phyloP scores from a whole-genome alignment of 2,329 filamentous ascomycete genomes.

The Calonectria hongkongensis region DNA sequence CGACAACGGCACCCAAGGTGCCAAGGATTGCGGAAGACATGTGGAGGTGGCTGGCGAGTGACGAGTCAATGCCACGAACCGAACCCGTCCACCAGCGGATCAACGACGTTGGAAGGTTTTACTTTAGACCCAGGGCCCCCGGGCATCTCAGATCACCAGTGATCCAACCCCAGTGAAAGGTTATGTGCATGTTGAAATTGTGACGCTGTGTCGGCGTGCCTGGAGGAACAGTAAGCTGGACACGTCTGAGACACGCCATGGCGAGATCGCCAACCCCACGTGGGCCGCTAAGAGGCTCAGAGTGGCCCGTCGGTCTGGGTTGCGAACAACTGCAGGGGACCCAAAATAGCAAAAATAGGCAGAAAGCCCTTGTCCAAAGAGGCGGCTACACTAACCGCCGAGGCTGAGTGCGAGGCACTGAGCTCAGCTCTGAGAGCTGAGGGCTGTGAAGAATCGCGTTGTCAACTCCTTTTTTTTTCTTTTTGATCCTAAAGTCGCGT shows the following conservation, averaged over 20 bases:
- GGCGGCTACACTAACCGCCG: neutral
- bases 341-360: constrained; percentile 14
- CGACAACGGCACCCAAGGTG: constrained; percentile 10
- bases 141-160: neutral
- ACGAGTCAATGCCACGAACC: neutral
- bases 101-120: constrained; percentile 12
- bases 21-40: constrained; percentile 29
- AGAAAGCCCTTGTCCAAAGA: neutral
- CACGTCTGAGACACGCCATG: neutral
- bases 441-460: neutral
- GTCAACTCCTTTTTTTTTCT: neutral
- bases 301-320: constrained; percentile 3
- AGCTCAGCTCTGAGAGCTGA: neutral
- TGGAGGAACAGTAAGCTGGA: neutral
- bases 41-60: neutral
- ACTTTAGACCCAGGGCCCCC: constrained; percentile 1
- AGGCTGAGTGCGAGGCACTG: neutral
- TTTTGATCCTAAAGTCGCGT: neutral
- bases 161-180: neutral
- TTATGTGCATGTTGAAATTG: constrained; percentile 1
- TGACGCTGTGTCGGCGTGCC: neutral
- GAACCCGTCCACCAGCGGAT: neutral
- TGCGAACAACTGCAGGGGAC: neutral
- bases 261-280: constrained; percentile 5
- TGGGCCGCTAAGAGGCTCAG: neutral